phyloP scores from a whole-genome alignment of 495 filamentous ascomycete species.

The Glutinoglossum americanum region DNA sequence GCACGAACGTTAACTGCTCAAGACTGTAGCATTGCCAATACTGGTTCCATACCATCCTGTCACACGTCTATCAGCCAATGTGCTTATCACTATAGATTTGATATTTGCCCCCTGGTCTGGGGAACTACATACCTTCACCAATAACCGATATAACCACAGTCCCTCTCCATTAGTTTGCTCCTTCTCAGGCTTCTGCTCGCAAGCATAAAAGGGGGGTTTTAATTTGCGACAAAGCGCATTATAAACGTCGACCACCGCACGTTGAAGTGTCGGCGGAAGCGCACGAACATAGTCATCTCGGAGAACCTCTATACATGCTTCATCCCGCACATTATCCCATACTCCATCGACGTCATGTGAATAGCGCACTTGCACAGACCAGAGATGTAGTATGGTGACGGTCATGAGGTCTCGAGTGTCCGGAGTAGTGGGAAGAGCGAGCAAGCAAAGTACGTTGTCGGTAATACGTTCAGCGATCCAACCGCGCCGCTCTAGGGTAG shows the following conservation, averaged over 20 bases:
- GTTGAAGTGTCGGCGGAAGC: slow-evolving; percentile 8
- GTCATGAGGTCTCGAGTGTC: slow-evolving; percentile 9
- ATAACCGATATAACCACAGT: slow-evolving; percentile 14
- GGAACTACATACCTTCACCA: slow-evolving; percentile 12
- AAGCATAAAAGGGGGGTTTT: slow-evolving; percentile 12
- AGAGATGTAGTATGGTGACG: slow-evolving; percentile 11
- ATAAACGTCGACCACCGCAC: slow-evolving; percentile 10
- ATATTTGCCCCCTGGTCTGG: background rate
- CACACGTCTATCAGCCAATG: background rate
- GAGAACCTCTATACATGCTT: slow-evolving; percentile 10
- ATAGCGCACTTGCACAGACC: slow-evolving; percentile 14
- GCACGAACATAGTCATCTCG: slow-evolving; percentile 11
- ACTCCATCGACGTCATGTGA: slow-evolving; percentile 14
- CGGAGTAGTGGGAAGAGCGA: slow-evolving; percentile 6
- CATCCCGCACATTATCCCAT: slow-evolving; percentile 10
- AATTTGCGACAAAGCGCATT: slow-evolving; percentile 12
- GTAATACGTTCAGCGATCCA: slow-evolving; percentile 11
- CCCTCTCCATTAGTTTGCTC: slow-evolving; percentile 8
- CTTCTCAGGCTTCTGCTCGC: background rate
- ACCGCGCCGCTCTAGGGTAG: slow-evolving; percentile 10
- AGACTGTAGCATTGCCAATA: slow-evolving; percentile 9
- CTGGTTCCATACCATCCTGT: slow-evolving; percentile 15
- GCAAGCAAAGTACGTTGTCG: slow-evolving; percentile 9
- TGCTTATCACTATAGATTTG: background rate
- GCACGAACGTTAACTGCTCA: background rate